These are phyloP conservation scores for Curvularia spicifera DNA, from an alignment of 2,329 filamentous ascomycete species.

Conservation along the genomic window DNA sequence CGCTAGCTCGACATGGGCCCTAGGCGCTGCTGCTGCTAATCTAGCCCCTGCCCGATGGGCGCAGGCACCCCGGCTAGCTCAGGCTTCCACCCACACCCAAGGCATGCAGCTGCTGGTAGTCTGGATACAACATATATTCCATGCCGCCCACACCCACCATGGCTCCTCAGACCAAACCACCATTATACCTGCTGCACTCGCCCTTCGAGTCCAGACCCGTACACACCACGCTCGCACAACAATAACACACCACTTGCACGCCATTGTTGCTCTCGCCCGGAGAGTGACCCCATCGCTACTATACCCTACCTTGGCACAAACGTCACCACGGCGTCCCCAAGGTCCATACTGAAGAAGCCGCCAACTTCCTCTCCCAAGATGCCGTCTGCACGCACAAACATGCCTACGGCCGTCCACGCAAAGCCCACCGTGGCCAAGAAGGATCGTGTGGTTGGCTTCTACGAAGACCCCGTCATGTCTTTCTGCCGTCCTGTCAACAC, in stretches of 20 bases:
- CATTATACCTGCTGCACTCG: constrained; percentile 11
- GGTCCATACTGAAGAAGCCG: constrained; percentile 44
- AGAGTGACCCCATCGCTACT: constrained; percentile 39
- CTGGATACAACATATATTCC: constrained; percentile 45
- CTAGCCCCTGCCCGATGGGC: constrained; percentile 26
- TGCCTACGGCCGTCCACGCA: constrained; percentile 45
- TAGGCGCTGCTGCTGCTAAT: constrained; percentile 11
- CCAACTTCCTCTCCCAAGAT: constrained; percentile 35
- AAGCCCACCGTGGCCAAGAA: constrained; percentile 40
- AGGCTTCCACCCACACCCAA: constrained; percentile 35
- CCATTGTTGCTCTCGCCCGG: constrained; percentile 25
- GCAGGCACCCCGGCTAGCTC: constrained; percentile 28
- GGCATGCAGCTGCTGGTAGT: constrained; percentile 28
- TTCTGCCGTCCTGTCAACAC: constrained; percentile 51
- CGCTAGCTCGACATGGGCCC: constrained; percentile 25
- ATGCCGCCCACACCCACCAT: constrained; percentile 33
- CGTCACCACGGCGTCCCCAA: constrained; percentile 41
- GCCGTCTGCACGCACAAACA: constrained; percentile 42
- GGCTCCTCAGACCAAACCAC: constrained; percentile 20
- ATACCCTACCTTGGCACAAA: constrained; percentile 33
- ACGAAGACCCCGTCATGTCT: constrained; percentile 46
- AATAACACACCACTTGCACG: not conserved
- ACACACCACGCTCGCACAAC: constrained; percentile 20
- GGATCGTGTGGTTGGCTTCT: constrained; percentile 46
- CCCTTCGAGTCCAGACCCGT: constrained; percentile 14